A percentile compares a stretch with the other conserved stretches of the same genome.
Evolutionary conservation across 345 rosid species (phyloP).

Genomic region (Dovyalis caffra): DNA sequence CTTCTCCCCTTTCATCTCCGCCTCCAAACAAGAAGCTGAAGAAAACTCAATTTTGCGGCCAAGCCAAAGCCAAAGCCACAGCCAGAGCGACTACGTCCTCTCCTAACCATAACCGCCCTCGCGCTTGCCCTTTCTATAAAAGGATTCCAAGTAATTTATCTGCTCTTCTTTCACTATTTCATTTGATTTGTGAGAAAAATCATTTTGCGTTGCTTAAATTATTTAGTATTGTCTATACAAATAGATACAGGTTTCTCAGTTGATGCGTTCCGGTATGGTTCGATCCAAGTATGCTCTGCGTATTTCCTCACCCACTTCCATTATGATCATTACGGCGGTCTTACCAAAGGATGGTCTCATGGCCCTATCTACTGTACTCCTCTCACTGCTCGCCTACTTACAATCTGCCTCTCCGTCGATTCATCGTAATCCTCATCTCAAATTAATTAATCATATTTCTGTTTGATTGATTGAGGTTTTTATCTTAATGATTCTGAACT

Average conservation of each 20-base stretch:
- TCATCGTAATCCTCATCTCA: constrained; percentile 41
- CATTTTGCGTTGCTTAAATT: neutral
- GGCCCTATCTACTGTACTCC: constrained; percentile 69
- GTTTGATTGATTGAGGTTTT: neutral
- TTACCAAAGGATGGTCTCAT: constrained; percentile 65
- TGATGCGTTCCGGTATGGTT: constrained; percentile 78
- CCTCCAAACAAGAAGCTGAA: constrained; percentile 13
- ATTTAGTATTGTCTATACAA: too few species aligned
- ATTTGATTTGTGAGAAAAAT: too few species aligned
- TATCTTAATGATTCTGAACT: neutral
- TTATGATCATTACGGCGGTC: constrained; percentile 74
- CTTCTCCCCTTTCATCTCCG: constrained; percentile 16
- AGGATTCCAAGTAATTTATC: constrained; percentile 56
- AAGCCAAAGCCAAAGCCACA: too few species aligned
- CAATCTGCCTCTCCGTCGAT: constrained; percentile 50
- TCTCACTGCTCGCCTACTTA: constrained; percentile 66
- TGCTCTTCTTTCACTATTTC: neutral
- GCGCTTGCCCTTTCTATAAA: constrained; percentile 73
- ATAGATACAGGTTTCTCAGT: constrained; percentile 67
- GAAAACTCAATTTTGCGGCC: neutral
- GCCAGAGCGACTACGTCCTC: neutral
- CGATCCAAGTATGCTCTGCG: constrained; percentile 58
- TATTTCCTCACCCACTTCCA: constrained; percentile 85
- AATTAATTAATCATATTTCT: neutral
- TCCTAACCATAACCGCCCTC: constrained; percentile 22